Base-by-base conservation (phyloP, 1,284 basidiomycete genomes). In the Ustilago loliicola region DNA sequence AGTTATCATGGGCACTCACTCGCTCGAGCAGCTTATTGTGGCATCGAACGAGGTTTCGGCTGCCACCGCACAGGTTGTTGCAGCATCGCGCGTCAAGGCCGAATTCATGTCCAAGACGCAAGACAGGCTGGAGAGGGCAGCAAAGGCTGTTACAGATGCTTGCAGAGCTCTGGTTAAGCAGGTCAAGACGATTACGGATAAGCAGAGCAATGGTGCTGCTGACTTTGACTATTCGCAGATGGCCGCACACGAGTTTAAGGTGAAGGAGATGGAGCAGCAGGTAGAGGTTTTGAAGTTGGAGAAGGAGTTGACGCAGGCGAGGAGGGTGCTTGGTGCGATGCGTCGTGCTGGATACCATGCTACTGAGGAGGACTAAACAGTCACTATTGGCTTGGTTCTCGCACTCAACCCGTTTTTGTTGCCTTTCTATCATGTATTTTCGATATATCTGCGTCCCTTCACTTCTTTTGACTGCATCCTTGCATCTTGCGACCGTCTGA, bases 101-200 rank as follows among this genome's bases (percentile, higher is more conserved):
- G 95, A 95, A 86, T 90, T 98, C 80, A 99, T 98, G 95, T 96
- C 94, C 70, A 95, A 96, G 89, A 98, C 96, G 4, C 97, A 99
- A 88, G 95, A 98, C 83, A 91, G 93, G 51, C 91, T 99, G 42
- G 97, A 99, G 88, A 89, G 95, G 9, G 97, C 97, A 2, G 94
- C 96, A 56, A 98, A 97, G 88, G 96, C 96, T 0, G 97, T 99
- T 64, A 98, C 95, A 1, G 95, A 96, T 84, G 96, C 97, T n/a
- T 99, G 96, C 89, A 94, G 93, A 85, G 95, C 95, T 38, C 91
- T 99, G 61, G 97, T 99, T 67, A 91, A 91, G 83, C 96, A 98
- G 87, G 96, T 99, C 88, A 98, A 97, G 88, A 92, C 94, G 10
- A 92, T 99, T 78, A 93, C 94, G 50, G 93, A 94, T 53, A 92